Percentiles rank a stretch among this genome's conserved stretches.
Conservation (phyloP, 371 early-diverging fungal genomes). For the Basidiobolus meristosporus region DNA sequence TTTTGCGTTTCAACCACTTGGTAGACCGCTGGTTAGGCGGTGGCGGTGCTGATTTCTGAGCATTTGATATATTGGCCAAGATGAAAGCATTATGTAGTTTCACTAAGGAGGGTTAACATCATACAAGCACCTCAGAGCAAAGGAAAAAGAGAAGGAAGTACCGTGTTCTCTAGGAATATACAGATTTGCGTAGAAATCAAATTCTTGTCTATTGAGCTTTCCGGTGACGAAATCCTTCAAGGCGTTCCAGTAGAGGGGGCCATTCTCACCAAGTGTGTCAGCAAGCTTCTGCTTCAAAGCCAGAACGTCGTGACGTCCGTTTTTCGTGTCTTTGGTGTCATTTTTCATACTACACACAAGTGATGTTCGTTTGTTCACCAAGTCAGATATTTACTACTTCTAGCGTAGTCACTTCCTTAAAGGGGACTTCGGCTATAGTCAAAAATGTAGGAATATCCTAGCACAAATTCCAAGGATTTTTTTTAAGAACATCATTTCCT, state of each 20-base stretch:
- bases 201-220: conserved; percentile 52
- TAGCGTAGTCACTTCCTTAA: too few relatives aligned
- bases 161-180: conserved; percentile 40
- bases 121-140: neutral
- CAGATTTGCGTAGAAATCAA: conserved; percentile 56
- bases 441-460: too few relatives aligned
- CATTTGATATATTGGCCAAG: conserved; percentile 56
- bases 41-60: conserved; percentile 44
- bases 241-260: conserved; percentile 56
- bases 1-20: conserved; percentile 36
- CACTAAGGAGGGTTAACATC: neutral
- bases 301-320: conserved; percentile 46
- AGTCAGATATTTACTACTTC: too few relatives aligned
- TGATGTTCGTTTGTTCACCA: too few relatives aligned
- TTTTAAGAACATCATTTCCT: too few relatives aligned
- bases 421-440: too few relatives aligned
- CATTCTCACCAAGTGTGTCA: conserved; percentile 58
- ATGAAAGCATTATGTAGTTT: conserved; percentile 53
- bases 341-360: too few relatives aligned
- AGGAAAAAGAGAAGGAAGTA: neutral
- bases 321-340: too few relatives aligned
- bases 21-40: conserved; percentile 37
- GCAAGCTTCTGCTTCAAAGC: conserved; percentile 58
- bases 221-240: conserved; percentile 58
- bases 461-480: too few relatives aligned